Conservation (phyloP, 2,329 filamentous ascomycete genomes). For the Aureobasidium subglaciale region DNA sequence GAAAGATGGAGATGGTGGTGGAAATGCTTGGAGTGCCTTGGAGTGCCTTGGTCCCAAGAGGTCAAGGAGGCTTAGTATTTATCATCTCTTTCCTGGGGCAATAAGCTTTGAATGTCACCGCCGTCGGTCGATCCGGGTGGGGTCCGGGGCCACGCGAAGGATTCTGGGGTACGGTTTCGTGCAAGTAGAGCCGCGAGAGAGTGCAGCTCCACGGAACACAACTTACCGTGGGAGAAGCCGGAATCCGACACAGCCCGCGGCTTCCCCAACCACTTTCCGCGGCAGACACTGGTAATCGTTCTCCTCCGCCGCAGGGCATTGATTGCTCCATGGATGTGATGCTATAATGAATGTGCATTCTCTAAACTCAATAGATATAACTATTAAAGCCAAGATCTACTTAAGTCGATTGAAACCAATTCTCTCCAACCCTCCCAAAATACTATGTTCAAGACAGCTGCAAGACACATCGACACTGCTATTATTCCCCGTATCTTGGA, state of each 20-base stretch:
- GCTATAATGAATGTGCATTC: neutral
- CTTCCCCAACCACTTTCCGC: too few species aligned
- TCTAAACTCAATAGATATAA: neutral
- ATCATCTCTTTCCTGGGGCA: neutral
- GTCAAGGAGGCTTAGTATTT: neutral
- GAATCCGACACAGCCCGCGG: too few species aligned
- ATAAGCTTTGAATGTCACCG: neutral
- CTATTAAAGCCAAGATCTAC: neutral
- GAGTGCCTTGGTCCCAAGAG: neutral
- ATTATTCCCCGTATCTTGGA: conserved; percentile 13
- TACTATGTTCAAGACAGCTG: conserved; percentile 17
- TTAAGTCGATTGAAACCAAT: neutral
- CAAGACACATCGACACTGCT: conserved; percentile 13
- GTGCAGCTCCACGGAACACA: too few species aligned
- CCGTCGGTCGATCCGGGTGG: too few species aligned
- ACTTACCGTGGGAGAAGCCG: too few species aligned
- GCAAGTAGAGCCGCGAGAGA: too few species aligned
- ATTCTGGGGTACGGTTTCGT: too few species aligned
- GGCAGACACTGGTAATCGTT: too few species aligned
- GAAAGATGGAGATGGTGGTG: neutral
- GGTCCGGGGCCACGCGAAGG: neutral
- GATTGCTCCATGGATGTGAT: neutral
- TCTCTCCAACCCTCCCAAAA: neutral
- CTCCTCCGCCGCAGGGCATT: too few species aligned
- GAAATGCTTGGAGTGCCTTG: neutral